Conservation (phyloP, 2,329 filamentous ascomycete genomes). For the Stenocarpella maydis region DNA sequence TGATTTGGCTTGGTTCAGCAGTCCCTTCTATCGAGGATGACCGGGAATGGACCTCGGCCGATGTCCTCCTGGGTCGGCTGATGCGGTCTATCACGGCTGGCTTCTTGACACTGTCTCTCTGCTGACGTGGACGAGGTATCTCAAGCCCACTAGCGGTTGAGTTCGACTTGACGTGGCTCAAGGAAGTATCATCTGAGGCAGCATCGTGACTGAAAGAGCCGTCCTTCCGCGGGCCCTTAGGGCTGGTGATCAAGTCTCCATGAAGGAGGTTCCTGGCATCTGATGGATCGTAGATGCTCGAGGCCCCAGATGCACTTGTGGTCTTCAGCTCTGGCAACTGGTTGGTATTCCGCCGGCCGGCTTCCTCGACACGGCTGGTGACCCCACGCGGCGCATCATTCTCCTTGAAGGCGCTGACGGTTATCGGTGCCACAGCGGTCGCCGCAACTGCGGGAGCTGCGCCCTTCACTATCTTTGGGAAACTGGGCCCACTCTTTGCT, state of each 20-base stretch:
- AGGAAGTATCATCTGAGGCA: constrained; percentile 54
- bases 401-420: constrained; percentile 58
- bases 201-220: constrained; percentile 56
- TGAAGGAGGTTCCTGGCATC: constrained; percentile 41
- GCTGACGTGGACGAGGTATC: constrained; percentile 40
- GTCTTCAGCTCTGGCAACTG: constrained; percentile 38
- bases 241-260: constrained; percentile 42
- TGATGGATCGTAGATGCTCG: constrained; percentile 49
- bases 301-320: constrained; percentile 46
- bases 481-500: constrained; percentile 48
- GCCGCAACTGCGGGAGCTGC: constrained; percentile 52
- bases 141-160: constrained; percentile 31
- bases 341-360: constrained; percentile 48
- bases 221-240: constrained; percentile 49
- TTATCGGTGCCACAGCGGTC: constrained; percentile 58
- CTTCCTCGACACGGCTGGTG: constrained; percentile 53
- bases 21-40: constrained; percentile 67
- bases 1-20: constrained; percentile 64
- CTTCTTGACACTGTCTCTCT: constrained; percentile 50
- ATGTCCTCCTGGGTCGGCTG: constrained; percentile 54
- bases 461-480: constrained; percentile 54
- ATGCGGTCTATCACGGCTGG: constrained; percentile 66
- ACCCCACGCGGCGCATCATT: constrained; percentile 54
- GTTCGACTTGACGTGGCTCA: constrained; percentile 54
- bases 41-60: constrained; percentile 57